Evolutionary conservation across 2,329 filamentous ascomycete genomes (phyloP).

Genomic region (Pestalotiopsis sp.): DNA sequence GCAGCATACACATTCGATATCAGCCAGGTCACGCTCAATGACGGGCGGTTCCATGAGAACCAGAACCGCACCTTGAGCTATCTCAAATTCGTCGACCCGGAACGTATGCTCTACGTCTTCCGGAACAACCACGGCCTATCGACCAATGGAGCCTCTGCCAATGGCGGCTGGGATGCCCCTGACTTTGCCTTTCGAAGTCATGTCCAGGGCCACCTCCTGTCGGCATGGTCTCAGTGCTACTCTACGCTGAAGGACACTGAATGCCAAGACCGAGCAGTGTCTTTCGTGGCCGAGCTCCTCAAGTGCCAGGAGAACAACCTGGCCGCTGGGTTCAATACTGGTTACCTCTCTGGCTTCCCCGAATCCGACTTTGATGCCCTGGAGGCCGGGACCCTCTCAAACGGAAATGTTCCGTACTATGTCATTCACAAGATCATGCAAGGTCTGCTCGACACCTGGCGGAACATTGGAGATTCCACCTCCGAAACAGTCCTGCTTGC

Average conservation of each 20-base stretch:
- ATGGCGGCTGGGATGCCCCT: constrained; percentile 56
- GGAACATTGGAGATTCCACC: constrained; percentile 41
- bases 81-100: constrained; percentile 44
- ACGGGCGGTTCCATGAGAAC: constrained; percentile 43
- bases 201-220: constrained; percentile 52
- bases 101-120: constrained; percentile 51
- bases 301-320: constrained; percentile 54
- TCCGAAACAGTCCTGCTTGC: constrained; percentile 45
- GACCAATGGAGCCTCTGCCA: constrained; percentile 44
- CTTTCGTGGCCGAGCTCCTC: constrained; percentile 47
- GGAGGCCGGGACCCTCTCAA: constrained; percentile 39
- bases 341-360: constrained; percentile 54
- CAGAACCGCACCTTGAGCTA: constrained; percentile 49
- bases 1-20: constrained; percentile 39
- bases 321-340: constrained; percentile 41
- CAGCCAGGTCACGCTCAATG: constrained; percentile 38
- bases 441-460: constrained; percentile 52
- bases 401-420: constrained; percentile 56
- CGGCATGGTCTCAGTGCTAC: constrained; percentile 51
- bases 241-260: constrained; percentile 41
- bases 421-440: constrained; percentile 56
- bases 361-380: constrained; percentile 50
- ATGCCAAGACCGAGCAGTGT: constrained; percentile 46
- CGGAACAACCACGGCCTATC: constrained; percentile 45
- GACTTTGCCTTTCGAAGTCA: constrained; percentile 55